phyloP scores from a whole-genome alignment of 2,329 filamentous ascomycete species.

The Colletotrichum musicola region DNA sequence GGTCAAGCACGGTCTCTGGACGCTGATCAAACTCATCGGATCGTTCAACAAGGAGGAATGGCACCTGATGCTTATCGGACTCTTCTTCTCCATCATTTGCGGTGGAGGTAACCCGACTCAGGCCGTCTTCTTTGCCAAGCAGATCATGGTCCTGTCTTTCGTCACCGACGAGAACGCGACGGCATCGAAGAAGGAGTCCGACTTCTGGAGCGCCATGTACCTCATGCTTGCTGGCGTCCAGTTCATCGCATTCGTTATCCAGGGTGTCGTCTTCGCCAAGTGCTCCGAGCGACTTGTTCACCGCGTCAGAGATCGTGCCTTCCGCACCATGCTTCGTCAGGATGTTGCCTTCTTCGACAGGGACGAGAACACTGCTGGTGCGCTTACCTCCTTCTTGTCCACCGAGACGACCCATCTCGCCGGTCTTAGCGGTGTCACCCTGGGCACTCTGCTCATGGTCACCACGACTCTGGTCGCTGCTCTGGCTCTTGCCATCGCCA shows the following conservation, averaged over 20 bases:
- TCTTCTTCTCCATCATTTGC: constrained; percentile 80
- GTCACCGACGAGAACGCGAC: constrained; percentile 61
- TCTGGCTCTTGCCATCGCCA: constrained; percentile 75
- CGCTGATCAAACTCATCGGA: constrained; percentile 81
- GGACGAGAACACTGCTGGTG: constrained; percentile 89
- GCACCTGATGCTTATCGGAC: constrained; percentile 77
- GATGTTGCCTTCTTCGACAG: constrained; percentile 93
- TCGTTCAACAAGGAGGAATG: constrained; percentile 83
- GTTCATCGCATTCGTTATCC: constrained; percentile 75
- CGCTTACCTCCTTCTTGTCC: constrained; percentile 88
- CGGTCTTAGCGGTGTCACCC: constrained; percentile 86
- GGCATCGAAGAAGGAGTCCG: constrained; percentile 75
- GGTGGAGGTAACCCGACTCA: constrained; percentile 84
- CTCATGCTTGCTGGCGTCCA: constrained; percentile 83
- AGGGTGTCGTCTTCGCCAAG: constrained; percentile 82
- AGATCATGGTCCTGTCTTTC: constrained; percentile 78
- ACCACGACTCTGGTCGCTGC: constrained; percentile 83
- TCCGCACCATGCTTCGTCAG: constrained; percentile 89
- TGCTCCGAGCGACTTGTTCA: constrained; percentile 90
- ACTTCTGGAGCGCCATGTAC: constrained; percentile 93
- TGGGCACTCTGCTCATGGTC: constrained; percentile 88
- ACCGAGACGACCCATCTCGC: constrained; percentile 91
- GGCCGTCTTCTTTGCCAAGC: constrained; percentile 89
- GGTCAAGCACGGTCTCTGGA: constrained; percentile 77
- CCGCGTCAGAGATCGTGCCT: constrained; percentile 84